Base-by-base conservation (phyloP, 2,329 filamentous ascomycete species). In the Cladorrhinum sp. region DNA sequence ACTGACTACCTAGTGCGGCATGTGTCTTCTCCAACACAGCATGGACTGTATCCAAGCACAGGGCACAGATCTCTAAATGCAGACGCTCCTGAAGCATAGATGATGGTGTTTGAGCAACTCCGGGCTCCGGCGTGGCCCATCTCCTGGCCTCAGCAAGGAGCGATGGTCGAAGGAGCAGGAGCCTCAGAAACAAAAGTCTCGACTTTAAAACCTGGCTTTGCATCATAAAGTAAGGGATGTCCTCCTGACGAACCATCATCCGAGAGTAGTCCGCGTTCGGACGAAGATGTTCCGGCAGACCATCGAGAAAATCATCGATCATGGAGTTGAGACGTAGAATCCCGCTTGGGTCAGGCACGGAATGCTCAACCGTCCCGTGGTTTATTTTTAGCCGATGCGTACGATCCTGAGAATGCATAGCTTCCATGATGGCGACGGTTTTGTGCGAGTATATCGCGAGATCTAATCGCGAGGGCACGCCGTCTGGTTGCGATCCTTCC, bases 401-500 rank as follows among this genome's bases (percentile, higher is more conserved):
- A 0, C 54, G 28, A 5, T 23, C 8, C 10, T 24, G 36, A 3
- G 57, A 51, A 20, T 60, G 55, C 50, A 60, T 61, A 10, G 62
- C 61, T 14, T 60, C 60, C 20, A 63, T 5, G 0, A 73, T 62
- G 1, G 67, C 61, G 8, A 66, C 63, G 7, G 68, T 57, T 16
- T 65, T 60, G 0, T 65, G 42, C 0, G 67, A 66, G 30, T 67
- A 66, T 2, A 67, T 52, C 21, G 69, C 66, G 3, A 67, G 52
- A 2, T 59, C 66, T n/a, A 73, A 51, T 1, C 64, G 64, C 1
- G 72, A 72, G 3, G 66, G 66, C 1, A 62, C 28, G 0, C 59
- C 33, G 0, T 39, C 39, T 2, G 66, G 69, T 30, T 74, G 71
- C 1, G 12, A 21, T 9, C 65, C 71, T 53, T 72, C 66, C 2